A percentile compares a stretch with the other conserved stretches of the same genome.
Conservation (phyloP, 495 filamentous ascomycete genomes). For the Neurospora discreta region DNA sequence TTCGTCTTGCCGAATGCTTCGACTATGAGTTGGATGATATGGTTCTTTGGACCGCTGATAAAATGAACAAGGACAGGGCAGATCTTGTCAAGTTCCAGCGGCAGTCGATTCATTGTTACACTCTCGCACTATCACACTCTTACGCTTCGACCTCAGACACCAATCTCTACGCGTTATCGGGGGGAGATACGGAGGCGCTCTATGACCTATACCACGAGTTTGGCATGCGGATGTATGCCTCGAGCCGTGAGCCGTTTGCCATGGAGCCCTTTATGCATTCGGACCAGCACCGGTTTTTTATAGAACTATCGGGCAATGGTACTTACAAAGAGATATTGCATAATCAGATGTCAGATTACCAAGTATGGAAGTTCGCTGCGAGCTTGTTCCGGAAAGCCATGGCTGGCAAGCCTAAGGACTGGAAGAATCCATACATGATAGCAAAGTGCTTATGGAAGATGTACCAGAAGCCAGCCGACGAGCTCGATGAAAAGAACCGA, state of each 20-base stretch:
- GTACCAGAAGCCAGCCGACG: conserved; percentile 49
- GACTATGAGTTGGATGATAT: conserved; percentile 86
- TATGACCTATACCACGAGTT: conserved; percentile 85
- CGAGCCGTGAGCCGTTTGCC: conserved; percentile 81
- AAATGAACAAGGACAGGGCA: conserved; percentile 72
- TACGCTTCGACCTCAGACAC: conserved; percentile 52
- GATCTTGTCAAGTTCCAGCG: conserved; percentile 71
- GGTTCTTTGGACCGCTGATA: conserved; percentile 90
- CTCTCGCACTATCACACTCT: conserved; percentile 68
- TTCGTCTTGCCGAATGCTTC: conserved; percentile 81
- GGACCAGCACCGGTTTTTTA: conserved; percentile 69
- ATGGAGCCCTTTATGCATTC: conserved; percentile 71
- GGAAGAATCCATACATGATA: conserved; percentile 86
- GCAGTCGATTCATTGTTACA: conserved; percentile 82
- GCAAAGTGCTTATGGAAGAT: conserved; percentile 97
- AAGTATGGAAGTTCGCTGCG: conserved; percentile 78
- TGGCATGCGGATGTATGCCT: conserved; percentile 78
- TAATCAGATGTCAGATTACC: conserved; percentile 57
- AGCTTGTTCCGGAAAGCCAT: conserved; percentile 69
- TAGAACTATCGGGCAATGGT: conserved; percentile 50
- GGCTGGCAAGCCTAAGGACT: conserved; percentile 62
- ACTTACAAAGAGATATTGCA: conserved; percentile 69
- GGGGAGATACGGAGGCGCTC: conserved; percentile 53
- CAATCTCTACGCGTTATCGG: conserved; percentile 22
- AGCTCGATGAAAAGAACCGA: conserved; percentile 34